Base-by-base conservation (phyloP, 768 basidiomycete genomes). In the Suillus brevipes region DNA sequence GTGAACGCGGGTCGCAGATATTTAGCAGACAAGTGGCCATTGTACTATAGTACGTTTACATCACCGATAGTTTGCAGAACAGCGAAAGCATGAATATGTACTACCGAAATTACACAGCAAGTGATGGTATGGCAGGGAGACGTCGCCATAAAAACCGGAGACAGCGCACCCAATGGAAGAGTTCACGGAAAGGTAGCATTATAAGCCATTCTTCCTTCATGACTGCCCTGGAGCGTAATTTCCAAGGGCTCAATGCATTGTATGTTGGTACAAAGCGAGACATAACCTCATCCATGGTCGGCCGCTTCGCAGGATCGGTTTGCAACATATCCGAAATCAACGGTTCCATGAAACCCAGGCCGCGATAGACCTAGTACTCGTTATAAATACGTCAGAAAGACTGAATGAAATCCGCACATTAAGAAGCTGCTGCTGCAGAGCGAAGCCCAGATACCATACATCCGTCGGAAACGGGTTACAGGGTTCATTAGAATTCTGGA, bases 311-410 rank as follows among this genome's bases (percentile, higher is more conserved):
- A 18, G 63, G 67, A 55, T 70, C 60, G 2, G 1, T 50, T 23
- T 68, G 62, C 7, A 63, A 0, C 70, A 70, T 70, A 28, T 70
- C 62, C 28, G 18, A 59, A 3, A 78, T 68, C 14, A 80, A 67
- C 1, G 71, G 68, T 52, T 65, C 56, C 42, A 79, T 66, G 50
- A 79, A 79, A 8, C 71, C 73, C 23, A 79, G 71, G 0, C 74
- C 77, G n/a, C 18, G 37, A 31, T 36, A 25, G 16, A 34, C 18
- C 23, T 64, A 60, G 23, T 7, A 31, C 9, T 55, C 20, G 31
- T 53, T 9, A 10, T 18, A 53, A 53, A 53, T 31, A 31, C 0
- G 28, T 28, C 52, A 6, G 18, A 9, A 53, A 10, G 16, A 53
- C 4, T 9, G 2, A 53, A 53, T 53, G 31, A 20, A 20, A 9